Evolutionary conservation across 2,329 filamentous ascomycete genomes (phyloP).

Genomic region (Arthroderma sp.): DNA sequence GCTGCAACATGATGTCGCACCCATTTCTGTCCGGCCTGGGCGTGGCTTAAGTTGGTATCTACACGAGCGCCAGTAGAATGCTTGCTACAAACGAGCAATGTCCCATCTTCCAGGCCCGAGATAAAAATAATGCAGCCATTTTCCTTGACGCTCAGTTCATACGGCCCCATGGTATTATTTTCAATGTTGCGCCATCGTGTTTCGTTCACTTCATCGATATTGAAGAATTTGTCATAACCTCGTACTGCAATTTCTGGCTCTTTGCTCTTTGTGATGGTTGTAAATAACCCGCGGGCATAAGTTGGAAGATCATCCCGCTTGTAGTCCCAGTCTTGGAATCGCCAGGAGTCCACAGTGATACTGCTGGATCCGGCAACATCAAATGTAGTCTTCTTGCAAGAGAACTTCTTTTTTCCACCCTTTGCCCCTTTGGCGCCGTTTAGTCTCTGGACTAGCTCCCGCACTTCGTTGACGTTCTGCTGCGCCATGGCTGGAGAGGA

Average conservation of each 20-base stretch:
- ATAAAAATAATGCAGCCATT: slow-evolving; percentile 99
- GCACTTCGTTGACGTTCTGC: slow-evolving; percentile 58
- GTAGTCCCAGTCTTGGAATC: slow-evolving; percentile 91
- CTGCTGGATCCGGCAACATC: slow-evolving; percentile 50
- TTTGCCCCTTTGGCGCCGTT: slow-evolving; percentile 43
- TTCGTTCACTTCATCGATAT: slow-evolving; percentile 64
- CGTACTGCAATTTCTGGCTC: slow-evolving; percentile 67
- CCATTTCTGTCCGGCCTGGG: slow-evolving; percentile 67
- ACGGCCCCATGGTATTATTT: slow-evolving; percentile 65
- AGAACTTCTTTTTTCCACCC: slow-evolving; percentile 46
- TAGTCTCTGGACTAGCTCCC: slow-evolving; percentile 51
- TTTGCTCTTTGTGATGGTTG: slow-evolving; percentile 52
- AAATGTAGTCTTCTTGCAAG: slow-evolving; percentile 71
- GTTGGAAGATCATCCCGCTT: slow-evolving; percentile 76
- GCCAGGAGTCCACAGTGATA: slow-evolving; percentile 76
- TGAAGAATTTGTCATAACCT: slow-evolving; percentile 99
- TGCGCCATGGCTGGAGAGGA: slow-evolving; percentile 37
- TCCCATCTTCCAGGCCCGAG: slow-evolving; percentile 75
- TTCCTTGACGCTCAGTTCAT: slow-evolving; percentile 93
- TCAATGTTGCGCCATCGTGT: slow-evolving; percentile 76
- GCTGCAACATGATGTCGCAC: slow-evolving; percentile 64
- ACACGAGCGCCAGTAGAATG: slow-evolving; percentile 78
- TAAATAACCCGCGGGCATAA: slow-evolving; percentile 89
- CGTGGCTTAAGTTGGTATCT: slow-evolving; percentile 65
- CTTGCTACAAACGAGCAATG: slow-evolving; percentile 93